Conservation (phyloP, 2,329 filamentous ascomycete species). For the Hymenoscyphus fraxineus region DNA sequence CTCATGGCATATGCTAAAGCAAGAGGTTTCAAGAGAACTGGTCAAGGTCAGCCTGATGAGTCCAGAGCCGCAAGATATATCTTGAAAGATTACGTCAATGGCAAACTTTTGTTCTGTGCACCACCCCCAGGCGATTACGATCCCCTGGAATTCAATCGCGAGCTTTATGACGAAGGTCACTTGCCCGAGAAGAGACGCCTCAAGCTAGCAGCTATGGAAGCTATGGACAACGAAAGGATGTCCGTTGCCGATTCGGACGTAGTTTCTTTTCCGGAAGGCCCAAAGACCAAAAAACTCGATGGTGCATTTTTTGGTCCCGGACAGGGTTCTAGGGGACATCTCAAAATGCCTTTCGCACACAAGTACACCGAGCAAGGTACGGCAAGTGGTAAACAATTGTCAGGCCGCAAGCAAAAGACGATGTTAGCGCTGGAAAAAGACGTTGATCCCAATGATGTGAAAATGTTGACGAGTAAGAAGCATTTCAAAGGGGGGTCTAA, state of each 20-base stretch:
- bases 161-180: constrained; percentile 79
- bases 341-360: constrained; percentile 81
- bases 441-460: constrained; percentile 75
- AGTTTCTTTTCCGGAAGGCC: constrained; percentile 53
- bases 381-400: constrained; percentile 62
- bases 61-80: constrained; percentile 85
- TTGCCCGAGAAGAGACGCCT: constrained; percentile 77
- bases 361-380: constrained; percentile 81
- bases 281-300: constrained; percentile 76
- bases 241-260: constrained; percentile 47
- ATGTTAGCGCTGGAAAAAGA: constrained; percentile 82
- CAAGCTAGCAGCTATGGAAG: constrained; percentile 48
- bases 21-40: constrained; percentile 84
- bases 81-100: constrained; percentile 95
- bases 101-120: constrained; percentile 88
- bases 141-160: constrained; percentile 74
- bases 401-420: constrained; percentile 75
- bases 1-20: constrained; percentile 83
- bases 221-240: constrained; percentile 33
- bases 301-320: constrained; percentile 79
- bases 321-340: constrained; percentile 58
- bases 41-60: constrained; percentile 87
- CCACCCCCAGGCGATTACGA: constrained; percentile 76
- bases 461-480: constrained; percentile 71
- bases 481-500: constrained; percentile 81